Percentiles rank a stretch among this genome's conserved stretches.
Evolutionary conservation across 495 filamentous ascomycete genomes (phyloP).

Genomic region (Rhizodiscina lignyota): DNA sequence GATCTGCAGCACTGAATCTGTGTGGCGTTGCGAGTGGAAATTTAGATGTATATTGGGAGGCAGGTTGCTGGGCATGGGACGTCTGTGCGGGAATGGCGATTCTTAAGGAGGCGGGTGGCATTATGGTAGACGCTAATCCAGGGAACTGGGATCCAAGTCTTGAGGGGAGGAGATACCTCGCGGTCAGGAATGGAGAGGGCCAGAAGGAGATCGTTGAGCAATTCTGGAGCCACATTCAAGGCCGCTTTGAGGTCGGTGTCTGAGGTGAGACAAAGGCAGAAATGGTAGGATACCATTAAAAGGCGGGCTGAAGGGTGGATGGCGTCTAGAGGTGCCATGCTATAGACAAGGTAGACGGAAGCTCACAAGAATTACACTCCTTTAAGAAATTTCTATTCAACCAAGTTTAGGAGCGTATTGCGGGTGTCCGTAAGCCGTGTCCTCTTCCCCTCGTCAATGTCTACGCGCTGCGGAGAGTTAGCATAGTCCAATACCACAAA

Average conservation of each 20-base stretch:
- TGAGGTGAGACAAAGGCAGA: no score
- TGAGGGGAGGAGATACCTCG: slow-evolving; percentile 67
- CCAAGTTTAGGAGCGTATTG: no score
- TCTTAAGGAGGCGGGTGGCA: slow-evolving; percentile 66
- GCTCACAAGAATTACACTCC: no score
- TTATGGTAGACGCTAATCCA: slow-evolving; percentile 61
- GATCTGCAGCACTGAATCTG: slow-evolving; percentile 70
- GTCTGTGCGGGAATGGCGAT: slow-evolving; percentile 87
- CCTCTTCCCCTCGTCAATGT: no score
- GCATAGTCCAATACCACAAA: no score
- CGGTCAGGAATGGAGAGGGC: slow-evolving; percentile 50
- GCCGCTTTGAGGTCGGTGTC: slow-evolving; percentile 30
- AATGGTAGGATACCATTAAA: no score
- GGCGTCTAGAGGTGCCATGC: no score
- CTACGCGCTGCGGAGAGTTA: no score
- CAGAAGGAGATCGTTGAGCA: slow-evolving; percentile 66
- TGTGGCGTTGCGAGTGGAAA: slow-evolving; percentile 66
- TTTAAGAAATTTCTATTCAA: no score
- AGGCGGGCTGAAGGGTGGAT: no score
- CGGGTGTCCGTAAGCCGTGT: no score
- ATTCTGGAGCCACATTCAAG: slow-evolving; percentile 50
- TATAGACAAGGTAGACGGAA: no score
- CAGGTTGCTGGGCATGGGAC: slow-evolving; percentile 91
- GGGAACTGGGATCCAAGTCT: slow-evolving; percentile 57
- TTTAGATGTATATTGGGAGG: slow-evolving; percentile 83